Percentiles rank a stretch among this genome's conserved stretches.
Evolutionary conservation across 495 filamentous ascomycete species (phyloP).

Genomic region (Penicillium goetzii): DNA sequence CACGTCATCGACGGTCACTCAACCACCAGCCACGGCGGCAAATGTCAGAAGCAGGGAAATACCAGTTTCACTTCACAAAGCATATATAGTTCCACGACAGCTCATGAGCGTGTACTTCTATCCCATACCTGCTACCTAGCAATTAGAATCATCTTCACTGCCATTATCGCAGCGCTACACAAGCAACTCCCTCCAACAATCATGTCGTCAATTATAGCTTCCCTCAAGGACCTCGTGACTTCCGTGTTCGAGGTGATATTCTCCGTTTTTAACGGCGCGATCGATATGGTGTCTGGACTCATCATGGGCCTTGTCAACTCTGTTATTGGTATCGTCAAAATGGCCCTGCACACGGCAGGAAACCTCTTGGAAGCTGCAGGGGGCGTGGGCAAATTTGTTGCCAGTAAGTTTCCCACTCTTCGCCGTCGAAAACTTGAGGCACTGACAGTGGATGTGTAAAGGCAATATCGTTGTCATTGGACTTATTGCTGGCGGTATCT

Average conservation of each 20-base stretch:
- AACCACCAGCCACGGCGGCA: constrained; percentile 3
- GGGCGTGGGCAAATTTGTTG: constrained; percentile 21
- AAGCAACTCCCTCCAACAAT: not conserved
- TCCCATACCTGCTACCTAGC: not conserved
- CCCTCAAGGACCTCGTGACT: constrained; percentile 25
- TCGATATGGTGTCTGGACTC: constrained; percentile 11
- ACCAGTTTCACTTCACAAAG: not conserved
- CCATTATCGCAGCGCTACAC: not conserved
- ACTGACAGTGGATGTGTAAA: constrained; percentile 8
- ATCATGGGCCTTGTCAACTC: constrained; percentile 12
- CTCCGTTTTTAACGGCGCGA: constrained; percentile 14
- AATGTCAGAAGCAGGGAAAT: constrained; percentile 7
- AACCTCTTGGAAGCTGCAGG: constrained; percentile 19
- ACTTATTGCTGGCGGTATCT: constrained; percentile 17
- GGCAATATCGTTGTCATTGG: constrained; percentile 26
- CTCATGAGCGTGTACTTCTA: not conserved
- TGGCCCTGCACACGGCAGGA: constrained; percentile 7
- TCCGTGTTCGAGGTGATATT: constrained; percentile 27
- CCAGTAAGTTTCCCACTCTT: constrained; percentile 13
- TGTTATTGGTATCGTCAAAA: constrained; percentile 11
- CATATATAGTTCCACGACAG: not conserved
- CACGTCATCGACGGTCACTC: constrained; percentile 6
- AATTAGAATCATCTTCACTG: not conserved
- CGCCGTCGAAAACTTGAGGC: not conserved
- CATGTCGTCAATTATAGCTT: constrained; percentile 27